Percentiles rank a stretch among this genome's conserved stretches.
Conservation (phyloP, 768 basidiomycete genomes). For the Mycena crocata region DNA sequence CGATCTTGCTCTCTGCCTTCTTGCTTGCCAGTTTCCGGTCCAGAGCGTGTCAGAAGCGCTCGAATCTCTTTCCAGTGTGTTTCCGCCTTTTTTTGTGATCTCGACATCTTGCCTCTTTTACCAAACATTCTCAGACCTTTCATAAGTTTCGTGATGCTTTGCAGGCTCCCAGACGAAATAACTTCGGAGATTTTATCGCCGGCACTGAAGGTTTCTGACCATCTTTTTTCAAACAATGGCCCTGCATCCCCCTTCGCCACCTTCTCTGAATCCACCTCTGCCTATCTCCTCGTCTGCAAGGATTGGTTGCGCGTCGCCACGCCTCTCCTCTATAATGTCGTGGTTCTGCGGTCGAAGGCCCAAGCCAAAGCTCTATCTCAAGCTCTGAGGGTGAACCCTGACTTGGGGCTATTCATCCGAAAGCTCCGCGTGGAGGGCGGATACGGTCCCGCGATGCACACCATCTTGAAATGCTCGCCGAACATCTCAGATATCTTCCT, state of each 20-base stretch:
- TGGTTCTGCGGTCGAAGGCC: conserved; percentile 38
- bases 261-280: conserved; percentile 29
- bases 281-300: conserved; percentile 37
- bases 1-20: too few species aligned
- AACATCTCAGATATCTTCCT: conserved; percentile 6
- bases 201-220: conserved; percentile 23
- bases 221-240: conserved; percentile 24
- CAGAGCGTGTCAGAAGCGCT: too few species aligned
- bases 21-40: too few species aligned
- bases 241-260: conserved; percentile 24
- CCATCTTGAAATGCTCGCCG: background rate
- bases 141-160: too few species aligned
- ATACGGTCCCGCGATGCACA: conserved; percentile 16
- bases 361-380: conserved; percentile 38
- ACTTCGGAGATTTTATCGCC: conserved; percentile 21
- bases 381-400: conserved; percentile 21
- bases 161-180: conserved; percentile 38
- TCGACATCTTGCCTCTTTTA: too few species aligned
- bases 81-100: too few species aligned
- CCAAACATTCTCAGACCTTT: too few species aligned
- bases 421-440: conserved; percentile 39
- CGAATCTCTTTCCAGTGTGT: too few species aligned
- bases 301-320: conserved; percentile 40
- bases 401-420: conserved; percentile 34
- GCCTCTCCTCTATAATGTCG: conserved; percentile 38